Evolutionary conservation across 495 filamentous ascomycete species (phyloP), one percentile per base, ranked within the genome.

Genomic region (Trypethelium eluteriae): DNA sequence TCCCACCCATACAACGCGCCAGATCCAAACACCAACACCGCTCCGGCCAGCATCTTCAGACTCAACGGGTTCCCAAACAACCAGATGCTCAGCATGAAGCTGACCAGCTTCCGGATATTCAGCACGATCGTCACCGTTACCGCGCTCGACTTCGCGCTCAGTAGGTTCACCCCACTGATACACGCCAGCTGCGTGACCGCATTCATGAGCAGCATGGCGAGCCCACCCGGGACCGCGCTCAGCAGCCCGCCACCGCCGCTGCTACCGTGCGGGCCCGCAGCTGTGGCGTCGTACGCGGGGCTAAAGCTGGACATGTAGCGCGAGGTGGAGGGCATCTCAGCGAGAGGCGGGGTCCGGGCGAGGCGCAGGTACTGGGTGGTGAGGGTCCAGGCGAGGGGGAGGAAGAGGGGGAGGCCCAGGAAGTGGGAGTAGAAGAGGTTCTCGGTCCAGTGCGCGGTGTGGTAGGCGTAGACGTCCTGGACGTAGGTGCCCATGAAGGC

Each of bases 401-500:
- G 63, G 74, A 88, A 87, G 38, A 88, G 74, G 0, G 90, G 91
- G 44, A 96, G 74, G 3, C 89, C 90, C 18, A 95, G 83, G 25
- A 89, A 75, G 69, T 96, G 92, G 25, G 87, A 89, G 76, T 98
- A 99, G 76, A 99, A 97, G 16, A 99, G 82, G 71, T 95, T 96
- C 75, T 98, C 94, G 70, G 89, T 90, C 92, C 94, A 98, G 78
- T 96, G 89, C 44, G 87, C 87, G 34, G 93, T 92, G 77, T 96
- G 89, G 32, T 79, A 83, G 67, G 84, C 83, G 76, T 97, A 99
- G 3, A 92, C 90, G 68, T 89, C 83, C 75, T 98, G 91, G 0
- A 92, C 92, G 76, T 96, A 99, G 41, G 96, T 83, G 47, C 94
- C 94, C 86, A 97, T 97, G 69, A 92, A 89, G 46, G 94, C 91